These are phyloP conservation scores for Saururus chinensis DNA, from an alignment of 164 flowering plant genomes.

Conservation along the genomic window DNA sequence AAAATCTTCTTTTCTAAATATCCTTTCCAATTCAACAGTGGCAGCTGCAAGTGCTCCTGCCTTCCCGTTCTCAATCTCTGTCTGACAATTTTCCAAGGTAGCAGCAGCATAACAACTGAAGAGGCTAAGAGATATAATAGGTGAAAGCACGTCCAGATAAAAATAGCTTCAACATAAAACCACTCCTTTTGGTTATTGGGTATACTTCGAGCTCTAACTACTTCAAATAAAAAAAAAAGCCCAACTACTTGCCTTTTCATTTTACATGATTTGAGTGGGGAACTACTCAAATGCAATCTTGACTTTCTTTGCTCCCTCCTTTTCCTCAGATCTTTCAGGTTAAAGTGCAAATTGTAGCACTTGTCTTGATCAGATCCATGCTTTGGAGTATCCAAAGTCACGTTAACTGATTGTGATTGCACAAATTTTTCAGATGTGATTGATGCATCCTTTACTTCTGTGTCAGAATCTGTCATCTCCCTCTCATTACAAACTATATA, in stretches of 20 bases:
- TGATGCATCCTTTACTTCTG: no score
- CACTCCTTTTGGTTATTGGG: no score
- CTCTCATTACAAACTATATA: conserved; percentile 11
- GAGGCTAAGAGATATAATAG: conserved; percentile 3
- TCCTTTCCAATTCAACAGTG: conserved; percentile 73
- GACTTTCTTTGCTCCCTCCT: conserved; percentile 50
- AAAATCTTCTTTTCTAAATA: conserved; percentile 76
- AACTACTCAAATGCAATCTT: conserved; percentile 21
- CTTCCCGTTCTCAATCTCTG: conserved; percentile 70
- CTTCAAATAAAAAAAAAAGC: no score
- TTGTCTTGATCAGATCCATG: conserved; percentile 27
- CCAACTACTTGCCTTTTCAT: conserved; percentile 27
- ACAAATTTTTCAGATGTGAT: no score
- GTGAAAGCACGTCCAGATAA: not conserved
- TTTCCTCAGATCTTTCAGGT: conserved; percentile 42
- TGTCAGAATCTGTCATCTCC: not conserved
- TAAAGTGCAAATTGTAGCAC: conserved; percentile 54
- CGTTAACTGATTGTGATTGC: conserved; percentile 14
- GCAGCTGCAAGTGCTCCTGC: conserved; percentile 74
- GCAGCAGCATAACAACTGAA: conserved; percentile 71
- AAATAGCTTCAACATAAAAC: no score
- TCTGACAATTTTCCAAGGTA: conserved; percentile 59
- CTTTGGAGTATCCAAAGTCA: conserved; percentile 24
- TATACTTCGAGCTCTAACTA: no score
- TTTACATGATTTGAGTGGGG: conserved; percentile 12